Conservation (phyloP, 2,329 filamentous ascomycete species). For the Aquanectria penicillioides region DNA sequence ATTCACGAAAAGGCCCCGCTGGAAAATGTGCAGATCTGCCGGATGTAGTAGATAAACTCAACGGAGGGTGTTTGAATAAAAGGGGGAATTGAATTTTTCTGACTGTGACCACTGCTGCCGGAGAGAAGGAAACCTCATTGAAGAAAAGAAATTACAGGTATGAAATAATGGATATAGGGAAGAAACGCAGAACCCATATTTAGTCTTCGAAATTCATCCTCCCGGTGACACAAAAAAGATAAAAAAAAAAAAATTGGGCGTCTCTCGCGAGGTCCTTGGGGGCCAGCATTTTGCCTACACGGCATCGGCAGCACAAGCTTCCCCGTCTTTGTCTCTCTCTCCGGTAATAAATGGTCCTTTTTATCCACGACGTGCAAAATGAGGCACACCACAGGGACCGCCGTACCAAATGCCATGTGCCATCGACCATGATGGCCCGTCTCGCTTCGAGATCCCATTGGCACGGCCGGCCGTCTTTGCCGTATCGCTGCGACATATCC, state of each 20-base stretch:
- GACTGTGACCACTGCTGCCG: conserved; percentile 41
- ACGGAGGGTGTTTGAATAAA: conserved; percentile 27
- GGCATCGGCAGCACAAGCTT: conserved; percentile 26
- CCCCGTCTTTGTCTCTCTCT: conserved; percentile 34
- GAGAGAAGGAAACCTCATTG: conserved; percentile 41
- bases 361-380: conserved; percentile 41
- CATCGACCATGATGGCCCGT: conserved; percentile 36
- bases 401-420: conserved; percentile 38
- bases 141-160: conserved; percentile 42
- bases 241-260: conserved; percentile 34
- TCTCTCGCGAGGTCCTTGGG: conserved; percentile 40
- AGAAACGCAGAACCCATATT: conserved; percentile 40
- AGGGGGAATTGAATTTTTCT: conserved; percentile 40
- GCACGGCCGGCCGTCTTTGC: conserved; percentile 23
- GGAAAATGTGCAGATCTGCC: not conserved
- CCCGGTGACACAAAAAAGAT: conserved; percentile 35
- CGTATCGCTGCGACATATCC: conserved; percentile 34
- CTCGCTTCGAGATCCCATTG: conserved; percentile 31
- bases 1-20: too few species aligned
- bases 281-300: conserved; percentile 30
- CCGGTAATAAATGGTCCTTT: conserved; percentile 36
- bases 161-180: conserved; percentile 44
- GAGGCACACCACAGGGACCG: conserved; percentile 37
- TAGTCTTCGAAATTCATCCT: conserved; percentile 42
- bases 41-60: not conserved